These are phyloP conservation scores for Oryza officinalis DNA, from an alignment of 176 grass and related monocot species.

Conservation along the genomic window DNA sequence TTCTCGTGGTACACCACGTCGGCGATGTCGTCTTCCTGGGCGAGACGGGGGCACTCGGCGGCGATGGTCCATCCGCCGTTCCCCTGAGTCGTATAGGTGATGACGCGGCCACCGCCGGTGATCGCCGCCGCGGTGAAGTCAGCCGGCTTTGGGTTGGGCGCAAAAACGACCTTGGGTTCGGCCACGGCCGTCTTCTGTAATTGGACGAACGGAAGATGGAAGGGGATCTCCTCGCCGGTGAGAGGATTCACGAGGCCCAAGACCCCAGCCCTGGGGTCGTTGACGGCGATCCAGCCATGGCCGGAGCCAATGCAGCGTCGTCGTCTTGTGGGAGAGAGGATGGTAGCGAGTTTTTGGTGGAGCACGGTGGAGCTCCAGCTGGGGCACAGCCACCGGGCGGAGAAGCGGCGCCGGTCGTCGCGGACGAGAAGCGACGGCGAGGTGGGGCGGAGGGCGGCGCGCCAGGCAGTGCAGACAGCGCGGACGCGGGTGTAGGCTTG, in stretches of 20 bases:
- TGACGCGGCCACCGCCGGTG: neutral
- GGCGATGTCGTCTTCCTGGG: neutral
- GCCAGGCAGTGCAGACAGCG: neutral
- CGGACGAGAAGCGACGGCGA: neutral
- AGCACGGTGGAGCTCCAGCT: neutral
- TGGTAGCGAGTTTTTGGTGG: neutral
- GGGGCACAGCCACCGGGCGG: no score
- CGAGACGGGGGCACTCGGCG: neutral
- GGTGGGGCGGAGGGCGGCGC: neutral
- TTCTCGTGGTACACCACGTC: conserved; percentile 9
- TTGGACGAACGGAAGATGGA: no score
- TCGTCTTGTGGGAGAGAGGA: accelerated
- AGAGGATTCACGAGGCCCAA: conserved; percentile 4
- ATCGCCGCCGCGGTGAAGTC: neutral
- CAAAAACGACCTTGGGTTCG: conserved; percentile 9
- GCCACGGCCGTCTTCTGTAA: no score
- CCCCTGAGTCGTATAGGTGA: neutral
- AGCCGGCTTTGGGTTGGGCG: neutral
- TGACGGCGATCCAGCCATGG: neutral
- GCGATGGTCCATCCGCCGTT: neutral
- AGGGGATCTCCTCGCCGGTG: neutral
- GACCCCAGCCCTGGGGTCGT: neutral
- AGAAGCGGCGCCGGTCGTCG: neutral
- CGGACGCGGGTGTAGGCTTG: neutral
- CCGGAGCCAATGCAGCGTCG: neutral